Percentiles rank a stretch among this genome's conserved stretches.
phyloP scores from a whole-genome alignment of 768 basidiomycete genomes.

The Naganishia vaughanmartiniae region DNA sequence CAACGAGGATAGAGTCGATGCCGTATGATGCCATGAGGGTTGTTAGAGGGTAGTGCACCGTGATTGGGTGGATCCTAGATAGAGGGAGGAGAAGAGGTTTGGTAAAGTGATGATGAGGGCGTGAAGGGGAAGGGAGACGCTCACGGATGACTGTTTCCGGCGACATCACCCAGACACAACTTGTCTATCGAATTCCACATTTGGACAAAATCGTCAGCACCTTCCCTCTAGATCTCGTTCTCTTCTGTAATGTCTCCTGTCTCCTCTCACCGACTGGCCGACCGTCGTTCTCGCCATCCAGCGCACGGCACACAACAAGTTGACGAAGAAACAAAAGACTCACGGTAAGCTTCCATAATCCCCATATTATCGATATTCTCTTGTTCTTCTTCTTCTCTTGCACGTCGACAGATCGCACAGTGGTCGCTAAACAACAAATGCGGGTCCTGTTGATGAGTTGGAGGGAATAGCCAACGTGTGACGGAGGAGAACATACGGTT shows the following conservation, averaged over 20 bases:
- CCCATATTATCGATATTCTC: slow-evolving; percentile 16
- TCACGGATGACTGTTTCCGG: slow-evolving; percentile 23
- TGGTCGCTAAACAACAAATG: slow-evolving; percentile 20
- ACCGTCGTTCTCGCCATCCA: too few species aligned
- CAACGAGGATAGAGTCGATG: slow-evolving; percentile 39
- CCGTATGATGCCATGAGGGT: slow-evolving; percentile 44
- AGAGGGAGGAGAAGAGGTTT: not conserved
- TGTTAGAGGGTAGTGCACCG: slow-evolving; percentile 30
- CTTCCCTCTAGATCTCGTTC: too few species aligned
- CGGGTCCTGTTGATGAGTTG: slow-evolving; percentile 8
- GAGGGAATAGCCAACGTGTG: not conserved
- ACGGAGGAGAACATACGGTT: slow-evolving; percentile 3
- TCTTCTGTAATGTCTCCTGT: too few species aligned
- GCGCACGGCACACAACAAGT: too few species aligned
- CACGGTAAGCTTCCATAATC: slow-evolving; percentile 13
- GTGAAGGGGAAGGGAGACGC: not conserved
- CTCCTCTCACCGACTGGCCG: too few species aligned
- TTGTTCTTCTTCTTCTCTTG: not conserved
- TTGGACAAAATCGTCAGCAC: too few species aligned
- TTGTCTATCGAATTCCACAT: not conserved
- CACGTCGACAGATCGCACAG: slow-evolving; percentile 22
- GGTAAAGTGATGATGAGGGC: not conserved
- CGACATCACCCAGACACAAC: slow-evolving; percentile 23
- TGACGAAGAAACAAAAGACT: not conserved
- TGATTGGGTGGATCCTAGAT: slow-evolving; percentile 31